These are phyloP conservation scores for Ampelomyces quisqualis DNA, from an alignment of 2,329 filamentous ascomycete species.

Conservation along the genomic window DNA sequence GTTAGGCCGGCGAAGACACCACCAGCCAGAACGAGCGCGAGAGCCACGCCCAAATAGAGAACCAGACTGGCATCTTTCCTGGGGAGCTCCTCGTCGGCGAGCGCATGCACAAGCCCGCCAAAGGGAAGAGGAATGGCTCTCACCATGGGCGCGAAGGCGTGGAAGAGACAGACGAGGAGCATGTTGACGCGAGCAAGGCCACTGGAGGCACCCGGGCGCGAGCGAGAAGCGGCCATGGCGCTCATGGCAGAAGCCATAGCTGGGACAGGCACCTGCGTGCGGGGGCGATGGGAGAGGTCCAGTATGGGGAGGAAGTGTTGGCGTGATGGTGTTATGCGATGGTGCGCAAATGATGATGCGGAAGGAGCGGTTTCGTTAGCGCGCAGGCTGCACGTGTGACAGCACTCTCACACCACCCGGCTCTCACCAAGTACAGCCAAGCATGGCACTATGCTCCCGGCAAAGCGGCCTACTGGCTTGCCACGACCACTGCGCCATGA, in stretches of 20 bases:
- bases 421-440: constrained; percentile 1
- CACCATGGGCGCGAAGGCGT: constrained; percentile 36
- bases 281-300: constrained; percentile 13
- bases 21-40: constrained; percentile 79
- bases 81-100: constrained; percentile 35
- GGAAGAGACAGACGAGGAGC: constrained; percentile 33
- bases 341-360: constrained; percentile 13
- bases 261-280: constrained; percentile 16
- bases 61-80: constrained; percentile 67
- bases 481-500: too few species aligned
- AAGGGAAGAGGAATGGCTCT: constrained; percentile 37
- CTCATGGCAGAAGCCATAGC: constrained; percentile 36
- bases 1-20: constrained; percentile 95
- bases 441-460: not conserved
- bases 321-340: constrained; percentile 2
- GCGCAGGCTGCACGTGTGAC: constrained; percentile 3
- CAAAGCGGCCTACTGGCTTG: too few species aligned
- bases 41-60: constrained; percentile 77
- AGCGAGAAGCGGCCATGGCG: constrained; percentile 30
- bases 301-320: constrained; percentile 5
- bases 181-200: constrained; percentile 30
- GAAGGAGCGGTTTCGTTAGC: constrained; percentile 1
- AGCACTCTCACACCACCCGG: too few species aligned
- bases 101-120: constrained; percentile 21
- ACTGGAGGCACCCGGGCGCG: constrained; percentile 26